A percentile compares a stretch with the other conserved stretches of the same genome.
These are phyloP conservation scores for Syzygium jambos DNA, from an alignment of 345 rosid genomes.

Conservation along the genomic window DNA sequence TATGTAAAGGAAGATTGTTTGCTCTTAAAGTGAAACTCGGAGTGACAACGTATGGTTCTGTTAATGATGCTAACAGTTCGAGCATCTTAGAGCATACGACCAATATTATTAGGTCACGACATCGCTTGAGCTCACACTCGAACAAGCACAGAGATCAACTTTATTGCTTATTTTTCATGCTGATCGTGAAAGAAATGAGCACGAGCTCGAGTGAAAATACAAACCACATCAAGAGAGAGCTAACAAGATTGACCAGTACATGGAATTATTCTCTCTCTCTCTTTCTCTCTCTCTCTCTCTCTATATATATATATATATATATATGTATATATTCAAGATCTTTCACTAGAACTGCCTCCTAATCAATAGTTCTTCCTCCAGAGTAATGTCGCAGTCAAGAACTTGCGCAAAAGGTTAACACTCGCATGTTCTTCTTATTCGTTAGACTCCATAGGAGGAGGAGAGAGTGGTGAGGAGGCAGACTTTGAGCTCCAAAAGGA, in stretches of 20 bases:
- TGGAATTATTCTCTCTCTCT: too few species aligned
- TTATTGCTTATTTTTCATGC: neutral
- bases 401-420: neutral
- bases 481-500: constrained; percentile 5
- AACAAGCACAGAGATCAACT: too few species aligned
- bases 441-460: neutral
- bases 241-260: too few species aligned
- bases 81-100: too few species aligned
- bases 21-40: neutral
- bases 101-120: too few species aligned
- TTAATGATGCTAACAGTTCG: too few species aligned
- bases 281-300: too few species aligned
- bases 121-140: too few species aligned
- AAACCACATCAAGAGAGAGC: neutral
- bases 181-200: neutral
- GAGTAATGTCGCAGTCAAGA: neutral
- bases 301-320: too few species aligned
- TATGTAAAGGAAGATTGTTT: neutral
- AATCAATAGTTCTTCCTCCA: neutral
- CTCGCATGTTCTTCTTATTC: neutral
- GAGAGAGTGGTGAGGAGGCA: neutral
- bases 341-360: neutral
- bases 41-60: neutral
- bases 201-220: neutral
- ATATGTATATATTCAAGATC: too few species aligned